These are phyloP conservation scores for Boletellus ananiceps DNA, from an alignment of 768 basidiomycete genomes.

Conservation along the genomic window DNA sequence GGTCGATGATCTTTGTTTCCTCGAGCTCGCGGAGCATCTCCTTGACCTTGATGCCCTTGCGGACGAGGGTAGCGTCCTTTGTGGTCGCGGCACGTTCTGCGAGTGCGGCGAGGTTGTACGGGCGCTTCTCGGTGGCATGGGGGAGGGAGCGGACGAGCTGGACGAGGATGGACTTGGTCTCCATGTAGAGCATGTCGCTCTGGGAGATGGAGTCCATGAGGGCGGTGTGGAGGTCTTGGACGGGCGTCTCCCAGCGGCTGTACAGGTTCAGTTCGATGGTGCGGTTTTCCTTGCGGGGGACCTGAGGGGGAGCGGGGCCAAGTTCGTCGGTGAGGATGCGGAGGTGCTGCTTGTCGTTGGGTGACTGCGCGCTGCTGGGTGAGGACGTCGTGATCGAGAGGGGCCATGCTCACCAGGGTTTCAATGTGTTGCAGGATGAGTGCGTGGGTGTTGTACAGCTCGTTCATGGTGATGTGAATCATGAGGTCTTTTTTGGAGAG, in stretches of 20 bases:
- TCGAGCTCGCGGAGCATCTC: conserved; percentile 97
- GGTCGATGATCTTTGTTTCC: conserved; percentile 81
- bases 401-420: conserved; percentile 61
- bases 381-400: not conserved
- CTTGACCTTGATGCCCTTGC: conserved; percentile 98
- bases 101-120: conserved; percentile 82
- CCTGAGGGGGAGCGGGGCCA: conserved; percentile 88
- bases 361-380: conserved; percentile 53
- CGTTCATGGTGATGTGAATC: conserved; percentile 98
- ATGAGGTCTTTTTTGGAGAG: conserved; percentile 97
- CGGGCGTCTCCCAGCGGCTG: conserved; percentile 98
- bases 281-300: conserved; percentile 96
- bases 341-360: conserved; percentile 95
- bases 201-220: conserved; percentile 97
- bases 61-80: conserved; percentile 92
- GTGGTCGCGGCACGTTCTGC: conserved; percentile 96
- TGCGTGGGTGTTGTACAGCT: conserved; percentile 98
- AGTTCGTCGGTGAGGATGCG: conserved; percentile 96
- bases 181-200: conserved; percentile 99
- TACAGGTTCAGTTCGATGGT: conserved; percentile 89
- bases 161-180: conserved; percentile 98
- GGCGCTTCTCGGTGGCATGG: conserved; percentile 73
- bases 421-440: conserved; percentile 94
- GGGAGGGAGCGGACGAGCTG: conserved; percentile 96
- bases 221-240: conserved; percentile 94